Percentiles rank a stretch among this genome's conserved stretches.
Conservation (phyloP, 176 grass and related monocot species). For the Melocanna baccifera region DNA sequence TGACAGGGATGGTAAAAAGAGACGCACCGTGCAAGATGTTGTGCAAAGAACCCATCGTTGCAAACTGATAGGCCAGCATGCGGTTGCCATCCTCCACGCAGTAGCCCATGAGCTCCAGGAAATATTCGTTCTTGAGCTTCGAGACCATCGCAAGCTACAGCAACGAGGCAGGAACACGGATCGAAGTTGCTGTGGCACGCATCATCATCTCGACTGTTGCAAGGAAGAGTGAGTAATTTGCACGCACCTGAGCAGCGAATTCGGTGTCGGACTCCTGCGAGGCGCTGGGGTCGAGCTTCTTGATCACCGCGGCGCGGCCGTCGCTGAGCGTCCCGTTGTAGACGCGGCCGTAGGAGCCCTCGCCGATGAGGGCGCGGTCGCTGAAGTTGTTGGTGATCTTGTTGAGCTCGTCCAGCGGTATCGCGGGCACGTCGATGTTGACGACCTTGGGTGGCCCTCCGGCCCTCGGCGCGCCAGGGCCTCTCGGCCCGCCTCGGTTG, state of each 20-base stretch:
- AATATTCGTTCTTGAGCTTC: conserved; percentile 79
- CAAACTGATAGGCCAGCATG: conserved; percentile 64
- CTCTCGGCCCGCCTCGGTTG: conserved; percentile 61
- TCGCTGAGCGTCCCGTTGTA: conserved; percentile 61
- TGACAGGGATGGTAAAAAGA: neutral
- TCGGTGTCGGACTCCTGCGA: conserved; percentile 71
- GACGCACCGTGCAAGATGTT: conserved; percentile 69
- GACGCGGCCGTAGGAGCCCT: conserved; percentile 81
- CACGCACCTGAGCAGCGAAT: conserved; percentile 61
- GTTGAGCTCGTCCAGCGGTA: conserved; percentile 60
- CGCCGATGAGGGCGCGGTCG: conserved; percentile 68
- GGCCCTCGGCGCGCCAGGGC: conserved; percentile 30
- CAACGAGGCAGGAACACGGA: neutral
- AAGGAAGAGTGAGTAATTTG: neutral
- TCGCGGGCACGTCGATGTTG: conserved; percentile 65
- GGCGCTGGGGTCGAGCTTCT: conserved; percentile 70
- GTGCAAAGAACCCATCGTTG: conserved; percentile 69
- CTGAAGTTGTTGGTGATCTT: conserved; percentile 67
- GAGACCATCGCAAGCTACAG: conserved; percentile 74
- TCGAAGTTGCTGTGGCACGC: neutral
- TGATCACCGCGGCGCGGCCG: conserved; percentile 66
- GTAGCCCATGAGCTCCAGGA: conserved; percentile 63
- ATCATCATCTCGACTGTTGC: neutral
- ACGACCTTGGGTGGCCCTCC: conserved; percentile 63
- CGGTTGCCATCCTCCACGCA: conserved; percentile 67